A percentile compares a stretch with the other conserved stretches of the same genome.
phyloP scores from a whole-genome alignment of 192 early-diverging fungal species.

The Coemansia sp. region DNA sequence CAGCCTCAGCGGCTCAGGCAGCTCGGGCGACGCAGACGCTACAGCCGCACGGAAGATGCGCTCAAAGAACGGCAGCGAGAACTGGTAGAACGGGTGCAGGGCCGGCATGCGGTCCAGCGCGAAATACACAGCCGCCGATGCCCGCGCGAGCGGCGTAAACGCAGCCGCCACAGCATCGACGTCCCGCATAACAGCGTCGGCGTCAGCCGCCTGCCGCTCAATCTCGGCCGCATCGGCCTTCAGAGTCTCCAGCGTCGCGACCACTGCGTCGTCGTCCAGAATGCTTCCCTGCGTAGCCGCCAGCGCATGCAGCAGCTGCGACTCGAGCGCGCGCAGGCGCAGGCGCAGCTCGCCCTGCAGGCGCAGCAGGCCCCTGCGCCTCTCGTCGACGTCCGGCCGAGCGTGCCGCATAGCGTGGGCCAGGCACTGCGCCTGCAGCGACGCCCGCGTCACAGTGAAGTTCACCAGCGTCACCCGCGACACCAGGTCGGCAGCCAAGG shows the following conservation, averaged over 20 bases:
- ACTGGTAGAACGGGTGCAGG: constrained; percentile 96
- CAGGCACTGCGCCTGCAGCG: constrained; percentile 97
- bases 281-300: constrained; percentile 97
- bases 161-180: constrained; percentile 88
- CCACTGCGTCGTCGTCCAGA: constrained; percentile 94
- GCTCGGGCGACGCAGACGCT: constrained; percentile 59
- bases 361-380: constrained; percentile 89
- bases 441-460: constrained; percentile 96
- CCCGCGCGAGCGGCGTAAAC: constrained; percentile 89
- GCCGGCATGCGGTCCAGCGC: constrained; percentile 91
- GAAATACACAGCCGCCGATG: constrained; percentile 94
- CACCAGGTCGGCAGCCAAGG: constrained; percentile 96
- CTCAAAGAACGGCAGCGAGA: constrained; percentile 96
- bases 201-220: constrained; percentile 88
- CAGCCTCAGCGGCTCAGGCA: constrained; percentile 63
- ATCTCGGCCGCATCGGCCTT: constrained; percentile 97
- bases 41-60: constrained; percentile 88
- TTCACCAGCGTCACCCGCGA: constrained; percentile 99
- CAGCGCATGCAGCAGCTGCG: constrained; percentile 88
- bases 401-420: constrained; percentile 93
- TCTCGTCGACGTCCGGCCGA: constrained; percentile 92
- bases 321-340: constrained; percentile 89
- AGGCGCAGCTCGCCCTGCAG: constrained; percentile 97
- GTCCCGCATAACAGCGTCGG: constrained; percentile 92
- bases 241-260: constrained; percentile 90